Conservation (phyloP, 352 stramenopile genomes). For the Phytophthora hybrid region DNA sequence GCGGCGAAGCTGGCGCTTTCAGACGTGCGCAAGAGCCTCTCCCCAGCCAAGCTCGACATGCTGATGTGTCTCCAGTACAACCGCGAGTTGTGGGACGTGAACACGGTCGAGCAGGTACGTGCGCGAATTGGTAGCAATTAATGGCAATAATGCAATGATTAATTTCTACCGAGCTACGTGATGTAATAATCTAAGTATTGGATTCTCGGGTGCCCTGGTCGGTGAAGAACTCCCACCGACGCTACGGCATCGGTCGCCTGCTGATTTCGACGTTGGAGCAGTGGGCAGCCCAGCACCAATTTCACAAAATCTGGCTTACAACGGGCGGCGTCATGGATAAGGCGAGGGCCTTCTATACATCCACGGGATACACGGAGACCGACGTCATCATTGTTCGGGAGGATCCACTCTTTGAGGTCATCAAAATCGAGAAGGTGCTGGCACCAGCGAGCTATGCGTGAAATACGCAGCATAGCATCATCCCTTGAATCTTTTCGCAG, state of each 20-base stretch:
- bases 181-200: too few species aligned
- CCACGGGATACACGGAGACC: slow-evolving; percentile 28
- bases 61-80: too few species aligned
- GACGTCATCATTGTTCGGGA: slow-evolving; percentile 19
- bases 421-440: slow-evolving; percentile 39
- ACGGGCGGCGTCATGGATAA: slow-evolving; percentile 32
- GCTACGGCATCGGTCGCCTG: slow-evolving; percentile 41
- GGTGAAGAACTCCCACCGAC: slow-evolving; percentile 38
- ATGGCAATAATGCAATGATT: too few species aligned
- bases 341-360: slow-evolving; percentile 32
- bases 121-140: too few species aligned
- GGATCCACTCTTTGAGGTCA: slow-evolving; percentile 26
- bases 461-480: background rate
- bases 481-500: background rate
- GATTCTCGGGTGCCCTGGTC: too few species aligned
- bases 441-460: background rate
- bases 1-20: too few species aligned
- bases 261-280: slow-evolving; percentile 40
- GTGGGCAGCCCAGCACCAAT: slow-evolving; percentile 30
- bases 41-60: too few species aligned
- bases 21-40: too few species aligned
- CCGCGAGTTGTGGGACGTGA: too few species aligned
- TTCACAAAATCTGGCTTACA: slow-evolving; percentile 42
- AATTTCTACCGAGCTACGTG: too few species aligned
- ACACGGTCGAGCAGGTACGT: too few species aligned